Evolutionary conservation across 2,329 filamentous ascomycete species (phyloP), one percentile per base, ranked within the genome.

Genomic region (Malbranchea cinnamomea): DNA sequence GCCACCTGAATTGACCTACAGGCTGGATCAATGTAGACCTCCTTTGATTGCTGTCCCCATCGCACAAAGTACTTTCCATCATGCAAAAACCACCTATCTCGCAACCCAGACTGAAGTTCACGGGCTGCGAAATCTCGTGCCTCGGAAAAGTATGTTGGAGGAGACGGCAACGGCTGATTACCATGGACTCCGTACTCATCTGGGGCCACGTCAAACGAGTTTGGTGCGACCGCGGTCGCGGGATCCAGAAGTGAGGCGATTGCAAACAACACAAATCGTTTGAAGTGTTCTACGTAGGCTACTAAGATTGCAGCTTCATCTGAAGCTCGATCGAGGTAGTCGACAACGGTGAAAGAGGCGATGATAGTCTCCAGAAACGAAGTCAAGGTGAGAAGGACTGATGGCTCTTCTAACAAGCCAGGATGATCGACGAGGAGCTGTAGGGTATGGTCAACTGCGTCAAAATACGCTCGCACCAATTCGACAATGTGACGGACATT

Each of bases 1-100:
- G 40, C 38, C 4, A 25, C 26, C 25, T 41, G 34, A 11, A 47
- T 40, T 6, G 49, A 33, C 9, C 36, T 35, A 26, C 45, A 25
- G 4, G 40, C 37, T 5, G 49, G 36, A 28, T 56, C 53, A 11
- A 65, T 45, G 1, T 41, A 22, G 1, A 70, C 50, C 36, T 65
- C 60, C 36, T 56, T 60, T 10, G 52, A 56, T 7, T 50, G 50
- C 23, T 56, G 54, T 2, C 59, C 59, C 10, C 58, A 50, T 13
- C 56, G 54, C 18, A 70, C 57, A 41, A 57, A 67, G 37, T 68
- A 61, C 29, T 46, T 53, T 2, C 49, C 54, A 17, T 55, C 49
- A 29, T 56, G 52, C 5, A 44, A 38, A 13, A 57, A 56, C 67
- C 67, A 71, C 19, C 58, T 61, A 1, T 49, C 49, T 14, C 43